phyloP scores from a whole-genome alignment of 495 filamentous ascomycete genomes.

The Tuber indicum region DNA sequence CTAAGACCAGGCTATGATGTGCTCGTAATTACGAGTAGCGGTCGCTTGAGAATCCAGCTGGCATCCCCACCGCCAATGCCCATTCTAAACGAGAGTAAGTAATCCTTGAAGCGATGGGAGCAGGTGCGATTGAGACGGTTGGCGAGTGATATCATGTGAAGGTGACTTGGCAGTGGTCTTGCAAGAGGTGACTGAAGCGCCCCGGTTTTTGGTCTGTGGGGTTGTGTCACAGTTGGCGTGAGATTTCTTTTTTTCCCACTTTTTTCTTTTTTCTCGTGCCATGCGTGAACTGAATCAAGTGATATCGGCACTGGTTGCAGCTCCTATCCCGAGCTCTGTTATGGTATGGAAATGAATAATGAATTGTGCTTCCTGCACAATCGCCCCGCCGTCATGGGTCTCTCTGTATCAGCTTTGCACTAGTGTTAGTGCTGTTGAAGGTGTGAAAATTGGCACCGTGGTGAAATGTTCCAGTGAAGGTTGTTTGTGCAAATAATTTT shows the following conservation, averaged over 20 bases:
- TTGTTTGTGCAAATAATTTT: background rate
- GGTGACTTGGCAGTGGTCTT: background rate
- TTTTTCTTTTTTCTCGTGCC: background rate
- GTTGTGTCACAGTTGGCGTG: background rate
- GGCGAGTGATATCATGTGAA: constrained; percentile 2
- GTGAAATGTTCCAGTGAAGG: background rate
- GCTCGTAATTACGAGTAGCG: too few species aligned
- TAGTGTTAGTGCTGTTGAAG: background rate
- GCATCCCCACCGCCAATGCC: background rate
- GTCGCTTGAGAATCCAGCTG: background rate
- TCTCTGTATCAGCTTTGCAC: background rate
- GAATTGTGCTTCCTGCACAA: constrained; percentile 1
- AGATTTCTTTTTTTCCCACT: background rate
- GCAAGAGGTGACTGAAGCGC: background rate
- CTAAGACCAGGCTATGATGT: background rate
- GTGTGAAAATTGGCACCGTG: background rate
- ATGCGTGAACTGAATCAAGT: background rate
- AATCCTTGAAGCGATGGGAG: background rate
- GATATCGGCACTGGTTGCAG: background rate
- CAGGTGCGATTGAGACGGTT: background rate
- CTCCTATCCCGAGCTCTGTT: background rate
- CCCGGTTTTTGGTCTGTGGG: background rate
- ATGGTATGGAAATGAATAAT: background rate
- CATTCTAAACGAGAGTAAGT: background rate
- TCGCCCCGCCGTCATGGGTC: background rate